Conservation (phyloP, 2,329 filamentous ascomycete genomes). For the Pezicula carpinea region DNA sequence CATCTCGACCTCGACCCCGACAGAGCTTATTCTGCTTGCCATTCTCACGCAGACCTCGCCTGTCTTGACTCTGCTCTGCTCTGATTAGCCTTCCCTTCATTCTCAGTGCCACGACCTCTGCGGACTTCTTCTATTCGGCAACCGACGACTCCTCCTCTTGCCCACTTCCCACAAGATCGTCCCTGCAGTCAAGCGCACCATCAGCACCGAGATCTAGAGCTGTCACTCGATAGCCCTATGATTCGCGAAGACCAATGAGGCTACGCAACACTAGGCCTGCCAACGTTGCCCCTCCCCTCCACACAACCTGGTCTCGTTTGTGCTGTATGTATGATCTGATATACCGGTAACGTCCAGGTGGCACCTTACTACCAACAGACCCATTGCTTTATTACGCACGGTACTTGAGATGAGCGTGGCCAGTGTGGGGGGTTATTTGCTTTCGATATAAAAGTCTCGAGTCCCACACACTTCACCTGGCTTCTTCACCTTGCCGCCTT, state of each 20-base stretch:
- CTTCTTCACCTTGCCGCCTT: slow-evolving; percentile 12
- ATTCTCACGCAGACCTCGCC: no score
- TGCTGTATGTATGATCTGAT: slow-evolving; percentile 12
- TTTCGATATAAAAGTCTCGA: slow-evolving; percentile 22
- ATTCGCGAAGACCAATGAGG: slow-evolving; percentile 21
- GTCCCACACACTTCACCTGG: slow-evolving; percentile 21
- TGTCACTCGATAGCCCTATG: slow-evolving; percentile 18
- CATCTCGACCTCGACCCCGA: slow-evolving; percentile 11
- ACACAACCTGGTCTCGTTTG: slow-evolving; percentile 18
- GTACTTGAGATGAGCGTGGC: slow-evolving; percentile 21
- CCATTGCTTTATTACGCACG: slow-evolving; percentile 19
- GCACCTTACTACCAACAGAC: slow-evolving; percentile 12
- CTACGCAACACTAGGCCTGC: slow-evolving; percentile 14
- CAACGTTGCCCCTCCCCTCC: slow-evolving; percentile 18
- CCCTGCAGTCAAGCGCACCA: slow-evolving; percentile 18
- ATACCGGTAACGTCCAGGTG: slow-evolving; percentile 9
- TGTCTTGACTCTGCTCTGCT: no score
- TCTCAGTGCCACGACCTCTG: no score
- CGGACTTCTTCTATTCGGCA: slow-evolving; percentile 13
- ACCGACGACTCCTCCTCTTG: slow-evolving; percentile 11
- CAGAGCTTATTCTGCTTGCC: no score
- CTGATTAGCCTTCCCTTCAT: no score
- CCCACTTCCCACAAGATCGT: slow-evolving; percentile 15
- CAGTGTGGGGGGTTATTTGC: slow-evolving; percentile 22
- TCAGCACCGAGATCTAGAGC: slow-evolving; percentile 20